Evolutionary conservation across 1,284 basidiomycete species (phyloP).

Genomic region (Heterobasidion occidentale): DNA sequence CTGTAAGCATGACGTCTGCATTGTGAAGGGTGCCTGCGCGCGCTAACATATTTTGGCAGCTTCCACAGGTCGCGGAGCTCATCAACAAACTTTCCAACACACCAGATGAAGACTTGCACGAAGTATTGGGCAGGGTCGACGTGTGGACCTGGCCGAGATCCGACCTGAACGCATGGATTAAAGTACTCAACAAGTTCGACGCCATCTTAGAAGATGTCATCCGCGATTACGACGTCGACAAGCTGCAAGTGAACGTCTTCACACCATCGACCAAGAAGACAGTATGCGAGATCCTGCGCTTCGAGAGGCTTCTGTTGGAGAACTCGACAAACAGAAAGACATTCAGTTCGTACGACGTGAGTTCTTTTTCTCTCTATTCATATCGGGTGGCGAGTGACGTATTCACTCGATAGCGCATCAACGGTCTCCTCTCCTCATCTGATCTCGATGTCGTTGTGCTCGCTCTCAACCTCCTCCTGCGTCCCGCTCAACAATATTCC

Average conservation of each 20-base stretch:
- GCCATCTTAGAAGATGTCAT: constrained; percentile 78
- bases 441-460: constrained; percentile 87
- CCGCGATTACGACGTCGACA: constrained; percentile 77
- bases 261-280: constrained; percentile 70
- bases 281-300: constrained; percentile 78
- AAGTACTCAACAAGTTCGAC: constrained; percentile 94
- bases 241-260: constrained; percentile 78
- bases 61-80: constrained; percentile 69
- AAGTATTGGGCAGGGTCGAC: constrained; percentile 58
- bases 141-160: constrained; percentile 94
- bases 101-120: constrained; percentile 56
- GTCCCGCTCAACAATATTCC: constrained; percentile 93
- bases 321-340: constrained; percentile 98
- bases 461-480: constrained; percentile 79
- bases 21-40: constrained; percentile 8
- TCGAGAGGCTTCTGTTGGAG: constrained; percentile 87
- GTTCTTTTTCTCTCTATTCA: constrained; percentile 21
- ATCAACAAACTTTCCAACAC: constrained; percentile 61
- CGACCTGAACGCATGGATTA: constrained; percentile 95
- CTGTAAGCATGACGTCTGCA: constrained; percentile 34
- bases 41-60: constrained; percentile 32
- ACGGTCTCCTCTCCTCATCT: constrained; percentile 80
- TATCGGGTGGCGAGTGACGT: too few species aligned
- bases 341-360: constrained; percentile 93
- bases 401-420: constrained; percentile 60